Evolutionary conservation across 2,329 filamentous ascomycete species (phyloP), one percentile per base, ranked within the genome.

Genomic region (Cryphonectria radicalis): DNA sequence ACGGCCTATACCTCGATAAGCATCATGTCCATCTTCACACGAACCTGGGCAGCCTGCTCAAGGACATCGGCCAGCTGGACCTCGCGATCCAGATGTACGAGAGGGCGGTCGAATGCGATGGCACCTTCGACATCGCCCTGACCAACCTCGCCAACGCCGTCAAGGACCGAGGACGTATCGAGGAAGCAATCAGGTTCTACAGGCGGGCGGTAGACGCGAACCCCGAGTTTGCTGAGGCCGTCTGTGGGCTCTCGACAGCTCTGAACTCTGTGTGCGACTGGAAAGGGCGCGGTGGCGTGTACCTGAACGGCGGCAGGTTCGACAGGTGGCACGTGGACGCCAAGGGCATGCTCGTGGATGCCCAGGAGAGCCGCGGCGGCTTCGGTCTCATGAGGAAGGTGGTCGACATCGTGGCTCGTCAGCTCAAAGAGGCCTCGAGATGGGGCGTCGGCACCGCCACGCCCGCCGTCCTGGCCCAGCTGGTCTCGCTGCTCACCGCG

Each of bases 61-160:
- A 99, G 78, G 96, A 99, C 76, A 96, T 98, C 75, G 96, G 96
- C 0, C 95, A 98, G 76, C 86, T 99, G 19, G 91, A 94, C 75
- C 88, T 93, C 64, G 96, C 96, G 0, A 98, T 99, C 76, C 91
- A 92, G 74, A 98, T 99, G 95, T 99, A 99, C 78, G 94, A 98
- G 81, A 91, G 94, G 75, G 96, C 96, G 14, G 96, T 99, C 19
- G 87, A 89, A 3, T 98, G 95, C 78, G 96, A 99, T 80, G 90
- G 90, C n/a, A 93, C 91, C 35, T 99, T 99, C 77, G 96, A 99
- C 78, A 99, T 99, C 77, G 96, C 96, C 46, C 84, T 99, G 69
- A 97, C 96, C 4, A 99, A 99, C 77, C 86, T 99, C 32, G 96
- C 96, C 69, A 99, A 99, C 79, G 96, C 96, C 11, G 95, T 99